Conservation (phyloP, 257 asterid species). For the Solanum raphanifolium region DNA sequence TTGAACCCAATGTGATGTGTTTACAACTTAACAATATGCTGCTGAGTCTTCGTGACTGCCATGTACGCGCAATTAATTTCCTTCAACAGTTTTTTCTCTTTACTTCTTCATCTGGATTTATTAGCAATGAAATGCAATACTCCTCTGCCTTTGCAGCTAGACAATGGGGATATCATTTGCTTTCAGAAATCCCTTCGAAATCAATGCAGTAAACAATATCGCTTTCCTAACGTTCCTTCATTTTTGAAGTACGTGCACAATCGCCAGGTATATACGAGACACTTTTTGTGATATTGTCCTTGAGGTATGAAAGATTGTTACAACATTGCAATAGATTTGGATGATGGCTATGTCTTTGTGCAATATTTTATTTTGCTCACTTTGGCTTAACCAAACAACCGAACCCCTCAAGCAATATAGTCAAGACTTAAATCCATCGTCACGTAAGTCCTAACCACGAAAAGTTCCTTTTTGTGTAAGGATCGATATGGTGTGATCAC, state of each 20-base stretch:
- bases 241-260: slow-evolving; percentile 64
- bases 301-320: background rate
- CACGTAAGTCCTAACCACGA: background rate
- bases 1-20: slow-evolving; percentile 62
- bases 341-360: background rate
- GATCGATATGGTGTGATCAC: background rate
- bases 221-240: slow-evolving; percentile 54
- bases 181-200: slow-evolving; percentile 32
- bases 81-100: background rate
- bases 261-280: slow-evolving; percentile 38
- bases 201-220: slow-evolving; percentile 30
- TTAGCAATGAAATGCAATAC: background rate
- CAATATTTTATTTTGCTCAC: background rate
- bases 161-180: slow-evolving; percentile 73
- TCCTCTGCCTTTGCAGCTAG: slow-evolving; percentile 30
- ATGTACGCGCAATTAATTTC: slow-evolving; percentile 23
- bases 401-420: background rate
- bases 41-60: slow-evolving; percentile 34
- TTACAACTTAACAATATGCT: slow-evolving; percentile 44
- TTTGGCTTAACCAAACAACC: background rate
- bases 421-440: background rate
- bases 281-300: background rate
- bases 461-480: background rate
- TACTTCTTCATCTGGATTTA: background rate
- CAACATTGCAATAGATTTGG: background rate